Evolutionary conservation across 2,329 filamentous ascomycete genomes (phyloP).

Genomic region (Sphaerulina musiva): DNA sequence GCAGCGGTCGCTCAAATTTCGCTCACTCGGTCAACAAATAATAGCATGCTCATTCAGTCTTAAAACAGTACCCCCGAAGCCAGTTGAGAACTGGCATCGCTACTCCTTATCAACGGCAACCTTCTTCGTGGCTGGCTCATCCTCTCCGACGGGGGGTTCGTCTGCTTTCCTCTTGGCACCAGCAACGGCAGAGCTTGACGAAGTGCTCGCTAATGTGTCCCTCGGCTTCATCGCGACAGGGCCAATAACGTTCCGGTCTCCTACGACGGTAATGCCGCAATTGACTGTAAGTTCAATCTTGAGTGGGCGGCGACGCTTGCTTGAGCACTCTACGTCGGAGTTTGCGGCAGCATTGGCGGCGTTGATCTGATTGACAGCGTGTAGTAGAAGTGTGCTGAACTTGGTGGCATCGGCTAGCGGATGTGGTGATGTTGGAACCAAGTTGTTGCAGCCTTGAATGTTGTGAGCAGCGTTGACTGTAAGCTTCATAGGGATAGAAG

Average conservation of each 20-base stretch:
- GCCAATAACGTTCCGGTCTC: constrained; percentile 31
- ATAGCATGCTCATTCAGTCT: neutral
- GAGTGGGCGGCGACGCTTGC: constrained; percentile 41
- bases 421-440: constrained; percentile 39
- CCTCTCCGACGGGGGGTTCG: constrained; percentile 14
- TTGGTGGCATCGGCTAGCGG: constrained; percentile 36
- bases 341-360: constrained; percentile 30
- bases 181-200: constrained; percentile 10
- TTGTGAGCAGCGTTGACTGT: constrained; percentile 46
- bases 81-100: neutral
- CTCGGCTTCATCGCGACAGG: constrained; percentile 27
- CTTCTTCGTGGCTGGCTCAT: constrained; percentile 20
- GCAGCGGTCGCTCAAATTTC: neutral
- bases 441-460: constrained; percentile 46
- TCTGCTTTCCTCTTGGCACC: constrained; percentile 32
- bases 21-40: neutral
- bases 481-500: constrained; percentile 40
- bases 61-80: neutral
- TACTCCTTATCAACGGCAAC: constrained; percentile 8
- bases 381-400: constrained; percentile 43
- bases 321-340: constrained; percentile 39
- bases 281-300: constrained; percentile 42
- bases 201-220: constrained; percentile 1
- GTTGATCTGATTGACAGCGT: constrained; percentile 40
- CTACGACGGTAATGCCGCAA: constrained; percentile 31